phyloP scores from a whole-genome alignment of 2,329 filamentous ascomycete species.

The Hansfordia pulvinata region DNA sequence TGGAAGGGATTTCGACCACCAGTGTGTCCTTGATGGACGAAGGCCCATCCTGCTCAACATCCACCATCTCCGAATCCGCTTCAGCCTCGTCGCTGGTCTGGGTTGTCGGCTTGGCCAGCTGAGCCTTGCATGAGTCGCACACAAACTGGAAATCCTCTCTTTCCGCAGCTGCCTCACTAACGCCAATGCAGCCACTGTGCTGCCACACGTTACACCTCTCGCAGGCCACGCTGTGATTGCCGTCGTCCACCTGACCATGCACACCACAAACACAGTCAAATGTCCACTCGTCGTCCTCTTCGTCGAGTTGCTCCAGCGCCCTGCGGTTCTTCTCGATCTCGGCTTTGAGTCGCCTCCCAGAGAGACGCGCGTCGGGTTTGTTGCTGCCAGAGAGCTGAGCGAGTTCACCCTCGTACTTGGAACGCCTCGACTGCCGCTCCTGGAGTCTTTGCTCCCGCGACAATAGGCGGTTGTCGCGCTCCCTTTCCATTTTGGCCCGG shows the following conservation, averaged over 20 bases:
- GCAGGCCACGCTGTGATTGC: conserved; percentile 84
- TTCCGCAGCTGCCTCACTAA: conserved; percentile 68
- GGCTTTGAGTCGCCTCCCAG: conserved; percentile 66
- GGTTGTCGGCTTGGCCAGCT: conserved; percentile 4
- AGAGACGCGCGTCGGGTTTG: conserved; percentile 51
- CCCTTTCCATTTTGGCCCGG: conserved; percentile 46
- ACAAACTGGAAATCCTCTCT: conserved; percentile 78
- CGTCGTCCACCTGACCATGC: conserved; percentile 87
- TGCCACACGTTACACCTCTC: conserved; percentile 95
- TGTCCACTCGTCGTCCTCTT: conserved; percentile 70
- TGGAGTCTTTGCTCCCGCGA: conserved; percentile 76
- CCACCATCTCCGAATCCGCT: conserved; percentile 2
- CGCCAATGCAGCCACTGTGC: conserved; percentile 81
- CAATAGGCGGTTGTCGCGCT: conserved; percentile 66
- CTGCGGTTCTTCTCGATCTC: conserved; percentile 71
- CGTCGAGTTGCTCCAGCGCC: conserved; percentile 57
- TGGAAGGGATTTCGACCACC: conserved; percentile 9
- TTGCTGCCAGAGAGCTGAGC: conserved; percentile 66
- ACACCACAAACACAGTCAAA: conserved; percentile 92
- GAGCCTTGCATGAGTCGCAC: conserved; percentile 57
- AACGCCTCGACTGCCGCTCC: conserved; percentile 72
- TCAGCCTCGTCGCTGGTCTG: conserved; percentile 6
- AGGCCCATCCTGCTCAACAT: too few relatives aligned
- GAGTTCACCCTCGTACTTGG: conserved; percentile 75
- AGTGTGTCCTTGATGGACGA: too few relatives aligned